Evolutionary conservation across 1,284 basidiomycete species (phyloP), one percentile per base, ranked within the genome.

Genomic region (Trichosporon sp.): DNA sequence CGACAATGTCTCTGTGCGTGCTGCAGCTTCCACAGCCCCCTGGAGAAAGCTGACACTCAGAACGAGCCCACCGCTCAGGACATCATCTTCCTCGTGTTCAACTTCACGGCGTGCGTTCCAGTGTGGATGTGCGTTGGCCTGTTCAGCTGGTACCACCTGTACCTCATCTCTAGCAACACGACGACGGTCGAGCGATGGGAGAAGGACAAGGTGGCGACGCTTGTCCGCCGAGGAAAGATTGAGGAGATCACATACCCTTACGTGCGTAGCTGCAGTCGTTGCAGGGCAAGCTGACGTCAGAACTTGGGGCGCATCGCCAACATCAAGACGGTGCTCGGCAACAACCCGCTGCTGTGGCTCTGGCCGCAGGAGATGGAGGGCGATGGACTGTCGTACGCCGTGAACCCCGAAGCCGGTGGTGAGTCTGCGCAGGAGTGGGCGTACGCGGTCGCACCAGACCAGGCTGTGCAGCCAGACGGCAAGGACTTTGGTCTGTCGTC

Each of bases 151-250:
- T 99, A 96, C 79, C 97, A 99, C 76, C 89, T 95, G 73, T 92
- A 90, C 79, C 87, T 89, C 64, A 82, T 96, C n/a, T 76, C 87
- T 12, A 87, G 87, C 23, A 99, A 99, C 80, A 90, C 90, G 12
- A 99, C 96, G 0, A 98, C 96, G 0, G 97, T 99, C 68, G 96
- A 99, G 84, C 89, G 92, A 0, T 97, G 93, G 92, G 97, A 99
- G 81, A 98, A 98, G 84, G 95, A 99, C 78, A 94, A 92, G 80
- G 93, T 90, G 0, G 90, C 92, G 4, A 92, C 89, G 0, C 87
- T 98, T 75, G 88, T 94, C 60, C 88, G 92, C 13, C 85, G 91
- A 70, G 96, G 95, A 1, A 92, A 91, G 82, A 91, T 98, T 71
- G 88, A 87, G 65, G 91, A 94, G 83, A 86, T 96, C 78, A 92